phyloP scores from a whole-genome alignment of 768 basidiomycete genomes.

The Lactarius evosmus region DNA sequence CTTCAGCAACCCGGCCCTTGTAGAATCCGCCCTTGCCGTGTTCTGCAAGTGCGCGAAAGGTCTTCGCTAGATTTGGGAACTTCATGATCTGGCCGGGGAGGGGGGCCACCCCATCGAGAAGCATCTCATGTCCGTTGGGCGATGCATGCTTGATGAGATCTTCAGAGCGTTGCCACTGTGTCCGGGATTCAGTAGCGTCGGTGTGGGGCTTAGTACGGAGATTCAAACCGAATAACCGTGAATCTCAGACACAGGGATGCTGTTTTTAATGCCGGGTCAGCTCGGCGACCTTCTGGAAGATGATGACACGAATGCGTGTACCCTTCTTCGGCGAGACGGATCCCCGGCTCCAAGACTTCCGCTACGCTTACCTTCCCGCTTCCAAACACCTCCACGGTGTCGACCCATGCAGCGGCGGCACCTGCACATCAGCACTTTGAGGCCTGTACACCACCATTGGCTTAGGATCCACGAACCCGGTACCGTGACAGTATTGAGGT shows the following conservation, averaged over 20 bases:
- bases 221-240: conserved; percentile 54
- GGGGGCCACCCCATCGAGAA: conserved; percentile 80
- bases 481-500: conserved; percentile 90
- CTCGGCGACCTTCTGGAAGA: not conserved
- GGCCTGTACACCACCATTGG: not conserved
- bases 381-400: conserved; percentile 80
- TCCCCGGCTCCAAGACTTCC: conserved; percentile 85
- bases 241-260: conserved; percentile 86
- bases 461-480: conserved; percentile 47
- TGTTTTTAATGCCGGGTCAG: conserved; percentile 32
- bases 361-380: conserved; percentile 62
- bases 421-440: conserved; percentile 44
- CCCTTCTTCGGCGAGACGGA: conserved; percentile 90
- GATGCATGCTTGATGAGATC: conserved; percentile 77
- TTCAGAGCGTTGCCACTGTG: conserved; percentile 60
- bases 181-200: conserved; percentile 12
- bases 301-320: conserved; percentile 30
- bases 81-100: conserved; percentile 80
- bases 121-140: conserved; percentile 82
- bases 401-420: conserved; percentile 93
- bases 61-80: conserved; percentile 77
- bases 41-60: conserved; percentile 75
- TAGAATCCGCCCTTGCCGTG: conserved; percentile 93
- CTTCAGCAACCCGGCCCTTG: conserved; percentile 85
- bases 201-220: conserved; percentile 8